Percentiles rank a stretch among this genome's conserved stretches.
These are phyloP conservation scores for Aspergillus arachidicola DNA, from an alignment of 2,329 filamentous ascomycete species.

Conservation along the genomic window DNA sequence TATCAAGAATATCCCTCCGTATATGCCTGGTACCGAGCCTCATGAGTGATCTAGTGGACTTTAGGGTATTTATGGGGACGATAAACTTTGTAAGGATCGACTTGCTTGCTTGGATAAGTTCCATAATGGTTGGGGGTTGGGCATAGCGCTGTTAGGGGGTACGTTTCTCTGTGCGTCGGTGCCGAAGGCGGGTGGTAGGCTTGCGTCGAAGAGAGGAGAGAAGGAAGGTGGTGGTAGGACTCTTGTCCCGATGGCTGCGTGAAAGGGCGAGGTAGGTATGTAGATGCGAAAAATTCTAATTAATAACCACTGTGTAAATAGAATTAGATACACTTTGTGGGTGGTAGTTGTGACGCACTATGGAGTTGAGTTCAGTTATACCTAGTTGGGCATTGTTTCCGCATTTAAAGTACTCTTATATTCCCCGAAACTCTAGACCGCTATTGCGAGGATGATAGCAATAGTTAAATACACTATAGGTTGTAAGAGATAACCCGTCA, in stretches of 20 bases:
- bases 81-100: too few relatives aligned
- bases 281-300: neutral
- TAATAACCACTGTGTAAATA: neutral
- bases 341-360: too few relatives aligned
- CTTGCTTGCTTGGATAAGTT: too few relatives aligned
- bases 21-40: too few relatives aligned
- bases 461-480: neutral
- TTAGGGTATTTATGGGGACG: too few relatives aligned
- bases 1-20: too few relatives aligned
- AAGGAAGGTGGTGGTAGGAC: neutral
- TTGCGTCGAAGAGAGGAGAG: neutral
- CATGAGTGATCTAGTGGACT: too few relatives aligned
- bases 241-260: neutral
- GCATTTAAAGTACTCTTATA: neutral
- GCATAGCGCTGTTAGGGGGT: neutral
- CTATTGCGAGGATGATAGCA: neutral
- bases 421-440: neutral
- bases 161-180: neutral
- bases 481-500: neutral
- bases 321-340: neutral
- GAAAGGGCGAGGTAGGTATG: neutral
- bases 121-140: too few relatives aligned
- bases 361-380: neutral
- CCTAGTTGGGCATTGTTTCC: neutral
- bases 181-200: neutral